Evolutionary conservation across 495 filamentous ascomycete species (phyloP), one percentile per base, ranked within the genome.

Genomic region (Aspergillus coremiiformis): DNA sequence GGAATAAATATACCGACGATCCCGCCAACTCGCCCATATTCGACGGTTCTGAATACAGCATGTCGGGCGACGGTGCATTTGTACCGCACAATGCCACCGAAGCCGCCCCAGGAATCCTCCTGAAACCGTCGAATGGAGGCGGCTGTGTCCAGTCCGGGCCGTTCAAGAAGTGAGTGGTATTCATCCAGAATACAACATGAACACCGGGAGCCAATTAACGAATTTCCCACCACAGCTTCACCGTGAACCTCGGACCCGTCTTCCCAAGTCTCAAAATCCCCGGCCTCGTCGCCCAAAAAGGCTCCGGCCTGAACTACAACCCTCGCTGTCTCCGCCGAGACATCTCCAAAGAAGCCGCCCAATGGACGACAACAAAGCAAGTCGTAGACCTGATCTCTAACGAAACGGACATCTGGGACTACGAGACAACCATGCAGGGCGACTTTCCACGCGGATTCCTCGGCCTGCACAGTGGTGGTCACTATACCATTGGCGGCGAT

Each of bases 311-410:
- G 19, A 55, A 57, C 48, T 73, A 73, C 56, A 80, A 81, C 63
- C 80, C 77, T 3, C 76, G 81, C 35, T 84, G 84, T 57, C 64
- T 87, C 24, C 72, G 63, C 19, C 77, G 85, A 14, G 84, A 86
- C 56, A 66, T 58, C 32, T 41, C 39, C 15, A 20, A 19, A 3
- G 12, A 37, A 11, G 39, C 41, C 17, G 39, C 47, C 1, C 0
- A 15, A 37, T 50, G 46, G 53, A 50, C 53, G 10, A 50, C 21
- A 26, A 49, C 46, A 1, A 21, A 44, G 9, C 3, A 12, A 11
- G 53, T 55, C 1, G 41, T 55, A 15, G 47, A 44, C 11, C 29
- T 55, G 20, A 29, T 55, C 48, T 3, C 3, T 5, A 45, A 50
- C 5, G 30, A 55, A 14, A 39, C 17, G 1, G 30, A 37, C 29